Evolutionary conservation across 2,329 filamentous ascomycete species (phyloP).

Genomic region (Xylariomycetidae sp.): DNA sequence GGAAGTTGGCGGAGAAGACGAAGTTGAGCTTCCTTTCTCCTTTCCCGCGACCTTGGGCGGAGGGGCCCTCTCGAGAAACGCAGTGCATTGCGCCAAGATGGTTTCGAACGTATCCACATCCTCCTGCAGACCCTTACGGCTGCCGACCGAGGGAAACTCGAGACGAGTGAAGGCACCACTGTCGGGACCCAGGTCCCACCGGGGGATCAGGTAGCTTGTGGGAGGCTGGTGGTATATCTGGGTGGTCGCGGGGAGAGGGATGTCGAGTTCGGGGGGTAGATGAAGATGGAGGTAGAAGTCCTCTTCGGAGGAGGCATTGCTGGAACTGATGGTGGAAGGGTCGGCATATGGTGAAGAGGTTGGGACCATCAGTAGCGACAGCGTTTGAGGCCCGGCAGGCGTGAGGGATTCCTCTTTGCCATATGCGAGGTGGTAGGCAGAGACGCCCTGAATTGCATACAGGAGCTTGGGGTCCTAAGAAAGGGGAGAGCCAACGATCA

Average conservation of each 20-base stretch:
- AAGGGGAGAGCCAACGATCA: constrained; percentile 6
- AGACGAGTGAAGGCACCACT: constrained; percentile 88
- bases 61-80: constrained; percentile 80
- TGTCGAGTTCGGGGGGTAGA: constrained; percentile 86
- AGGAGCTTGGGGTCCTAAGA: constrained; percentile 57
- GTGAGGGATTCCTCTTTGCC: constrained; percentile 80
- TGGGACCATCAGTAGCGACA: constrained; percentile 93
- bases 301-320: constrained; percentile 58
- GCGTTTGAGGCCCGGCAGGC: constrained; percentile 77
- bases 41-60: constrained; percentile 43
- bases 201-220: constrained; percentile 85
- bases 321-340: constrained; percentile 44
- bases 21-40: constrained; percentile 17
- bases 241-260: constrained; percentile 88
- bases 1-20: constrained; percentile 15
- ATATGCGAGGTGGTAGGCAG: constrained; percentile 84
- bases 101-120: constrained; percentile 96
- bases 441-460: constrained; percentile 75
- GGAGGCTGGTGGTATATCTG: constrained; percentile 97
- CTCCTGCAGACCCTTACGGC: constrained; percentile 71
- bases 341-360: constrained; percentile 69
- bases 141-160: constrained; percentile 74
- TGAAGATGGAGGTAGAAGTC: constrained; percentile 97
- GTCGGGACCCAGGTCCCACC: constrained; percentile 87
- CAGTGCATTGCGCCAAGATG: constrained; percentile 94